Evolutionary conservation across 1,284 basidiomycete species (phyloP), one percentile per base, ranked within the genome.

Genomic region (Neonothopanus nambi): DNA sequence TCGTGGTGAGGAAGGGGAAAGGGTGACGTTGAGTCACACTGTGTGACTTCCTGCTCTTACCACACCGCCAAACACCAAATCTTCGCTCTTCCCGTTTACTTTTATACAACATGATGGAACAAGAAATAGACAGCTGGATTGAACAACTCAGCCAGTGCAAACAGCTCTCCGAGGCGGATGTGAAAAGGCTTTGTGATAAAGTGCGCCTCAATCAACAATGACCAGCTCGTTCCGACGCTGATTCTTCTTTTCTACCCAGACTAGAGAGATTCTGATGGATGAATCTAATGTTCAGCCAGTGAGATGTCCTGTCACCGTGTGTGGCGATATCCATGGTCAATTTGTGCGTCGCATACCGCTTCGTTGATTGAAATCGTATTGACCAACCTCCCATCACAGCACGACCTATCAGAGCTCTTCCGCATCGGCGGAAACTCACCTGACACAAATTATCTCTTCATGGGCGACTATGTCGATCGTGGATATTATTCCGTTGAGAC

Each of bases 171-270:
- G 97, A 99, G 76, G 81, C 84, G 24, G 95, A 99, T 74, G 94
- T 99, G 59, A 98, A 98, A 82, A 88, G 89, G 70, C 82, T 99
- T 62, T 99, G 97, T 78, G 95, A 99, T 82, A 99, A 98, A 90
- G 95, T 95, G 66, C 60, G 85, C 75, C 53, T 54, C 63, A 63
- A 39, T 54, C 55, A 2, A 33, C 51, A 54, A 38, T 9, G 3
- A 51, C 56, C 54, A 54, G 39, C 53, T 57, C 55, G 61, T 48
- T 61, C 57, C 54, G 30, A 15, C 13, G 30, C 30, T 33, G 30
- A 33, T 13, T 33, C 11, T 28, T 33, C 8, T 9, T 33, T 13
- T 9, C 30, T 59, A 54, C 30, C 12, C 69, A 97, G 95, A 94
- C 96, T 53, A 84, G 96, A 67, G 95, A 98, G 77, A 95, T 99